Percentiles rank a stretch among this genome's conserved stretches.
These are phyloP conservation scores for Pseudomassariella vexata DNA, from an alignment of 2,329 filamentous ascomycete species.

Conservation along the genomic window DNA sequence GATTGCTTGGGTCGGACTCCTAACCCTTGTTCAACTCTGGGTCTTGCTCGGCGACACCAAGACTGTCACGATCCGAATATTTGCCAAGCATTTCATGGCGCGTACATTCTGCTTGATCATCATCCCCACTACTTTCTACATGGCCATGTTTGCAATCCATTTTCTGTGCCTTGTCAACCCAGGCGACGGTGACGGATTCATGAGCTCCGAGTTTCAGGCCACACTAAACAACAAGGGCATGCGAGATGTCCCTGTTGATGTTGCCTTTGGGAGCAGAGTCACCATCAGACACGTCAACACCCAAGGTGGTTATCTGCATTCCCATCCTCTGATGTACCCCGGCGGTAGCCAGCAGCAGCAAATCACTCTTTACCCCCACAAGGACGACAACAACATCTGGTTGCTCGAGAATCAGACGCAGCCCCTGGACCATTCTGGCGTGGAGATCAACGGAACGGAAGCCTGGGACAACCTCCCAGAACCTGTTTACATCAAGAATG, in stretches of 20 bases:
- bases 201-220: slow-evolving; percentile 98
- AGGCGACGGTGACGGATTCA: slow-evolving; percentile 96
- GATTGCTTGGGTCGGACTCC: slow-evolving; percentile 91
- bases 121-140: slow-evolving; percentile 84
- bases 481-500: slow-evolving; percentile 67
- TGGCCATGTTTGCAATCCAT: slow-evolving; percentile 96
- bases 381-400: slow-evolving; percentile 97
- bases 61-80: slow-evolving; percentile 77
- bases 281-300: slow-evolving; percentile 91
- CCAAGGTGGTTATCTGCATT: slow-evolving; percentile 95
- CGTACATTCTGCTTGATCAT: slow-evolving; percentile 87
- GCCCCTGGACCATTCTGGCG: slow-evolving; percentile 69
- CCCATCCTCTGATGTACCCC: slow-evolving; percentile 95
- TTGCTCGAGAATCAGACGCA: slow-evolving; percentile 89
- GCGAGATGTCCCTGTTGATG: slow-evolving; percentile 89
- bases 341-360: slow-evolving; percentile 97
- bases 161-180: slow-evolving; percentile 91
- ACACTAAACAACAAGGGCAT: slow-evolving; percentile 95
- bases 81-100: slow-evolving; percentile 91
- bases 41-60: slow-evolving; percentile 84
- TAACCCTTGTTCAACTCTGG: slow-evolving; percentile 93
- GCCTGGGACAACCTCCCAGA: slow-evolving; percentile 77
- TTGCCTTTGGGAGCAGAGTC: slow-evolving; percentile 82
- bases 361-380: slow-evolving; percentile 96
- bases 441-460: slow-evolving; percentile 70